phyloP scores from a whole-genome alignment of 2,329 filamentous ascomycete species.

The Colletotrichum sp. region DNA sequence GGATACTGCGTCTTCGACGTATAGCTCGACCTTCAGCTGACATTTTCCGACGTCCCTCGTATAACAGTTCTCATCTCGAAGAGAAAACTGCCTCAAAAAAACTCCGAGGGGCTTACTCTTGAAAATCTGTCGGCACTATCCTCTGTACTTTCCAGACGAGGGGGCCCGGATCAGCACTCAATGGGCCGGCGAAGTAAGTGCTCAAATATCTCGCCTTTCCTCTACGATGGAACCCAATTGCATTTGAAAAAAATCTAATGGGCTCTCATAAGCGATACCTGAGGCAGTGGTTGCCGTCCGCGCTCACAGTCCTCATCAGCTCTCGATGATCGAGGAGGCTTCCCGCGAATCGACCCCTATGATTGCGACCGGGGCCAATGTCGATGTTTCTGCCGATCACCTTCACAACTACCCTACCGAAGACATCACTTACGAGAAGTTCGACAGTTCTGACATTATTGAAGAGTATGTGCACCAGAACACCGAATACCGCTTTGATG shows the following conservation, averaged over 20 bases:
- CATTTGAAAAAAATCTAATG: neutral
- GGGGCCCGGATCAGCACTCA: neutral
- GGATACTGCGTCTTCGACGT: neutral
- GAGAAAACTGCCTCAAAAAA: neutral
- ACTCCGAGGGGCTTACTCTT: neutral
- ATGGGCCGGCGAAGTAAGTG: neutral
- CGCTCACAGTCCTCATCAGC: slow-evolving; percentile 9
- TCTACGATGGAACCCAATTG: neutral
- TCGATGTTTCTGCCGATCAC: neutral
- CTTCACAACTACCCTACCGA: neutral
- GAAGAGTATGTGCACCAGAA: neutral
- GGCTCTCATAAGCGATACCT: neutral
- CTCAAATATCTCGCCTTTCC: neutral
- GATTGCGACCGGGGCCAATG: neutral
- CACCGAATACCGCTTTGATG: neutral
- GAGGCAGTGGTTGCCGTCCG: neutral
- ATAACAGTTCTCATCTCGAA: neutral
- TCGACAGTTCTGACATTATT: neutral
- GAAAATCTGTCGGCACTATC: neutral
- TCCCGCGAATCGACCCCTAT: neutral
- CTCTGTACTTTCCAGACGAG: neutral
- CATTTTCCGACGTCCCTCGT: neutral
- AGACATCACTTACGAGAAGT: neutral
- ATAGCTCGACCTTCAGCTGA: neutral
- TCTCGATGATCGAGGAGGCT: slow-evolving; percentile 18